Conservation (phyloP, 1,284 basidiomycete genomes). For the Pseudozyma tsukubaensis region DNA sequence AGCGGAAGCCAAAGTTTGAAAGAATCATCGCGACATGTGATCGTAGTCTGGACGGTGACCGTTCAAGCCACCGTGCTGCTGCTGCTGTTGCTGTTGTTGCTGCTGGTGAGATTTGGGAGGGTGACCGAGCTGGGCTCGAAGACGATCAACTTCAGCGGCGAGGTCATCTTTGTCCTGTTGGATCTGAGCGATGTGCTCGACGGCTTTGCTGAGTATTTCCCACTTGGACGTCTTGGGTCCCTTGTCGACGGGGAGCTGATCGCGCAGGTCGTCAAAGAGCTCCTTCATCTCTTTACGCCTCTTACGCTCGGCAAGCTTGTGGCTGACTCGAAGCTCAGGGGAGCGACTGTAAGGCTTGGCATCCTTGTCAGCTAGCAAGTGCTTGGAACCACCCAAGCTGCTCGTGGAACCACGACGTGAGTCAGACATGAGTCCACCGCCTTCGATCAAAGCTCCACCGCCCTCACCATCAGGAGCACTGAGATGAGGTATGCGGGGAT, state of each 20-base stretch:
- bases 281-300: conserved; percentile 68
- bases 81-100: not conserved
- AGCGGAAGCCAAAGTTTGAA: no score
- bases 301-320: conserved; percentile 68
- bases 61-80: not conserved
- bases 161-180: conserved; percentile 40
- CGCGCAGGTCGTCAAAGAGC: conserved; percentile 66
- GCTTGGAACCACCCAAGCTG: conserved; percentile 20
- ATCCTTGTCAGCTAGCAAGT: conserved; percentile 56
- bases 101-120: not conserved
- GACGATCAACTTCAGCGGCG: conserved; percentile 22
- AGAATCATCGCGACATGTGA: conserved; percentile 20
- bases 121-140: conserved; percentile 29
- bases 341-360: conserved; percentile 63
- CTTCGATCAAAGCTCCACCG: conserved; percentile 34
- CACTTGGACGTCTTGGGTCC: conserved; percentile 67
- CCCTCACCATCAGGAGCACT: conserved; percentile 50
- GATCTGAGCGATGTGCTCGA: conserved; percentile 49
- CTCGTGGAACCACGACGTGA: conserved; percentile 37
- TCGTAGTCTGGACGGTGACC: conserved; percentile 24
- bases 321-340: conserved; percentile 64
- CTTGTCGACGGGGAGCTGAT: conserved; percentile 63
- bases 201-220: conserved; percentile 64
- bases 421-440: conserved; percentile 23
- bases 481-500: conserved; percentile 45